Evolutionary conservation across 805 yeast genomes (phyloP).

Genomic region (Lipomyces oligophaga): DNA sequence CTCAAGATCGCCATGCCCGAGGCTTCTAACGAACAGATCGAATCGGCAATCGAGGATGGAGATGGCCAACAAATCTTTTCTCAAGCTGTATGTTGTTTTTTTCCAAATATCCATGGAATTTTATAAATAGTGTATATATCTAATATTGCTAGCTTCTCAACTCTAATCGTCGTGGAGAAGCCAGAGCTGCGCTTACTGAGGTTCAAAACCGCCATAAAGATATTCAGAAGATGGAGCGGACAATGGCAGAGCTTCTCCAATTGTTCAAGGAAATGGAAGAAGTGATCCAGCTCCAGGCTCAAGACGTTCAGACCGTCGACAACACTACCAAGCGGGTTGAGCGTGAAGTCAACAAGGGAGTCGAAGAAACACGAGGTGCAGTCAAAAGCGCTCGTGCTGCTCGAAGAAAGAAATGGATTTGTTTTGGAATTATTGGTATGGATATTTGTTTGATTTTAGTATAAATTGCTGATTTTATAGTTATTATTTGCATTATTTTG

Average conservation of each 20-base stretch:
- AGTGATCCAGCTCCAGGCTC: constrained; percentile 92
- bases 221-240: constrained; percentile 87
- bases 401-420: constrained; percentile 86
- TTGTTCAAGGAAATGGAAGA: constrained; percentile 95
- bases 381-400: constrained; percentile 83
- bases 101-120: neutral
- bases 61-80: constrained; percentile 88
- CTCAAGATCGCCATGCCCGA: constrained; percentile 53
- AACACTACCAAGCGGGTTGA: constrained; percentile 79
- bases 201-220: constrained; percentile 95
- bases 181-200: constrained; percentile 89
- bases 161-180: constrained; percentile 89
- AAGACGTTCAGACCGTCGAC: constrained; percentile 75
- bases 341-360: constrained; percentile 87
- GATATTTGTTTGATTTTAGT: neutral
- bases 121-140: neutral
- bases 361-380: constrained; percentile 89
- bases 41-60: constrained; percentile 51
- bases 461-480: constrained; percentile 2
- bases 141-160: constrained; percentile 48
- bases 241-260: constrained; percentile 93
- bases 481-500: constrained; percentile 46
- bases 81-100: constrained; percentile 52
- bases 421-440: constrained; percentile 53
- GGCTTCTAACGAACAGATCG: constrained; percentile 23